Base-by-base conservation (phyloP, 2,329 filamentous ascomycete genomes). In the Elsinoe arachidis region DNA sequence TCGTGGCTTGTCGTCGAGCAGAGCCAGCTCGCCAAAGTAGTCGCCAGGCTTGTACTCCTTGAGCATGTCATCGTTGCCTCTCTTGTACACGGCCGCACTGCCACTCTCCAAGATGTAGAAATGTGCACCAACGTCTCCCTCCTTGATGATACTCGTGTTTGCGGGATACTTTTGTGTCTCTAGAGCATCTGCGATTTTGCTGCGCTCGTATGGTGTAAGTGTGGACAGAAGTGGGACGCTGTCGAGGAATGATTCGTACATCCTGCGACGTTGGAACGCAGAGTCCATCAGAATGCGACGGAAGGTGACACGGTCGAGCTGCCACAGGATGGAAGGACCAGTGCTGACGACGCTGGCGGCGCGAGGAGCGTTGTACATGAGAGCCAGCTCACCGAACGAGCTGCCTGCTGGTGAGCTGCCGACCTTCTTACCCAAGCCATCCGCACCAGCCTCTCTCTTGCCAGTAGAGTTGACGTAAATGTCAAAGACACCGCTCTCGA, bases 331-430 rank as follows among this genome's bases (percentile, higher is more conserved):
- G 67, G 87, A 91, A 2, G 85, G 71, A 66, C 95, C 88, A 11
- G 86, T 84, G 30, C 89, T 95, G 60, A 95, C 82, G 60, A 99
- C 89, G 0, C 93, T 97, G 2, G 93, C 93, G 41, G 93, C 93
- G 68, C 93, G 89, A 23, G 93, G 93, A 19, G 93, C 90, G 68
- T 97, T 96, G 77, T 99, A 97, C 93, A 99, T 97, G 66, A 99
- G 79, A 11, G 93, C 93, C 58, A 99, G 80, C 75, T 99, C 93
- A 65, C 93, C 93, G 72, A 99, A 99, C 3, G 90, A 96, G 60
- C 91, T 91, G 52, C 93, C 93, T 2, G 90, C 83, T 44, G 88
- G 86, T 58, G 95, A 95, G 37, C 80, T 84, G 65, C 84, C 84
- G 26, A 97, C 92, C 66, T 90, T 88, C 60, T 80, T 78, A 52